Percentiles rank a stretch among this genome's conserved stretches.
phyloP scores from a whole-genome alignment of 257 asterid species.

The Lavandula angustifolia region DNA sequence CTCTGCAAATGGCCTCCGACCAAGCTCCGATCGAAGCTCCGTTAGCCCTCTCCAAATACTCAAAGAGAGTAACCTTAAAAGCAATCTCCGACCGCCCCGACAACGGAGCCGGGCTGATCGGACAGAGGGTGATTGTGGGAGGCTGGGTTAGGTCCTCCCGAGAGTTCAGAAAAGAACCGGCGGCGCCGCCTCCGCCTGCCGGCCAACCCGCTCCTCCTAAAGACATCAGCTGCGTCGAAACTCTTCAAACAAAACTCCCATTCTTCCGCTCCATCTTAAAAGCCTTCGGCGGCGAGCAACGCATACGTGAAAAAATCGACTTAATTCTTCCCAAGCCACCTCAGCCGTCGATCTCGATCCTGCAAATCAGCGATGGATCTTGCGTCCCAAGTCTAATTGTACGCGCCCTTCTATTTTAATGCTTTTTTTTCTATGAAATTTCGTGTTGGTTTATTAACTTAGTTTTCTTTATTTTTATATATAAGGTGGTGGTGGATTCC shows the following conservation, averaged over 20 bases:
- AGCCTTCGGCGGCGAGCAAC: slow-evolving; percentile 63
- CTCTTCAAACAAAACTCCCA: slow-evolving; percentile 60
- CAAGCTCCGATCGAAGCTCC: slow-evolving; percentile 43
- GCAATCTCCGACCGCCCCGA: slow-evolving; percentile 51
- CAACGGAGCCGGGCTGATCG: slow-evolving; percentile 56
- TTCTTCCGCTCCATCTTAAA: slow-evolving; percentile 55
- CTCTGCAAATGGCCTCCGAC: slow-evolving; percentile 48
- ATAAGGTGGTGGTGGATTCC: slow-evolving; percentile 74
- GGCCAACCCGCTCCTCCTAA: slow-evolving; percentile 36
- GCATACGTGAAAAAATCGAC: slow-evolving; percentile 50
- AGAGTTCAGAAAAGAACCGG: slow-evolving; percentile 56
- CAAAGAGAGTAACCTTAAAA: slow-evolving; percentile 63
- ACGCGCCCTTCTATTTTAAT: background rate
- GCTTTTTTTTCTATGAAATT: background rate
- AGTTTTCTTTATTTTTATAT: too few species aligned
- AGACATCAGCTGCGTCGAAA: slow-evolving; percentile 64
- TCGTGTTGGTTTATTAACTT: background rate
- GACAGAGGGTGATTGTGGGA: slow-evolving; percentile 65
- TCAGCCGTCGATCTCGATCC: slow-evolving; percentile 52
- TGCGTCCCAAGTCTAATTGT: slow-evolving; percentile 66
- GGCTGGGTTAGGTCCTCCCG: slow-evolving; percentile 91
- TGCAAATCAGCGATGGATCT: slow-evolving; percentile 80
- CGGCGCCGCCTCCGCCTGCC: slow-evolving; percentile 9
- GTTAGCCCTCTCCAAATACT: slow-evolving; percentile 47
- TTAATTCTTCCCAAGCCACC: slow-evolving; percentile 50